Evolutionary conservation across 257 asterid species (phyloP).

Genomic region (Solanum ahanhuiri): DNA sequence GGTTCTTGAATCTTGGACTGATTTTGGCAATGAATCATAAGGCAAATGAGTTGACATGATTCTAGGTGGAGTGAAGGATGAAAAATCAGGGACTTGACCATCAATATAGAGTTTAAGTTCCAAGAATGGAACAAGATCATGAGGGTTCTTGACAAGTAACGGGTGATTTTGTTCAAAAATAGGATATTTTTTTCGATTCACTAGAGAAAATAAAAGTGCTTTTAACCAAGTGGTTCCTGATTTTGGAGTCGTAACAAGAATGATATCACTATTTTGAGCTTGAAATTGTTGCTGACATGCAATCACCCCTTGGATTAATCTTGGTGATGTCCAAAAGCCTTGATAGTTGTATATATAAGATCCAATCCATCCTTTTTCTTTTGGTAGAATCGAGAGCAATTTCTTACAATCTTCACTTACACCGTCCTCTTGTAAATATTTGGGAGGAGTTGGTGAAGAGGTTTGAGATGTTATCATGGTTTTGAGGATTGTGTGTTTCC

Average conservation of each 20-base stretch:
- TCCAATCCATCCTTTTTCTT: neutral
- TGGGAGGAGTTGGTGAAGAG: neutral
- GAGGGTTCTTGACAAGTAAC: conserved; percentile 7
- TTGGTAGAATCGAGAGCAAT: neutral
- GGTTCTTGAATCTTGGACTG: neutral
- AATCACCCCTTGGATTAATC: neutral
- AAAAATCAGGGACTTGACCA: neutral
- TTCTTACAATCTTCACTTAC: neutral
- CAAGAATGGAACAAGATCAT: conserved; percentile 7
- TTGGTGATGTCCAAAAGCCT: neutral
- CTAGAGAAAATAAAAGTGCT: neutral
- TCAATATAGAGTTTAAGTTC: neutral
- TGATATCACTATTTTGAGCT: neutral
- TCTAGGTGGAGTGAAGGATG: neutral
- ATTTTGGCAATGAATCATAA: neutral
- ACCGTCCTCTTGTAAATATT: neutral
- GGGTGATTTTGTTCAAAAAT: conserved; percentile 3
- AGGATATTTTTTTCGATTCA: conserved; percentile 1
- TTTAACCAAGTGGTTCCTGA: neutral
- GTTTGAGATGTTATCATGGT: neutral
- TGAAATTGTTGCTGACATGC: neutral
- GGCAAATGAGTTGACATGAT: conserved; percentile 10
- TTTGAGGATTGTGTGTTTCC: neutral
- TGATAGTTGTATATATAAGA: neutral
- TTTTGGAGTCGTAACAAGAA: neutral